Conservation (phyloP, 2,329 filamentous ascomycete genomes). For the Trichothecium roseum region DNA sequence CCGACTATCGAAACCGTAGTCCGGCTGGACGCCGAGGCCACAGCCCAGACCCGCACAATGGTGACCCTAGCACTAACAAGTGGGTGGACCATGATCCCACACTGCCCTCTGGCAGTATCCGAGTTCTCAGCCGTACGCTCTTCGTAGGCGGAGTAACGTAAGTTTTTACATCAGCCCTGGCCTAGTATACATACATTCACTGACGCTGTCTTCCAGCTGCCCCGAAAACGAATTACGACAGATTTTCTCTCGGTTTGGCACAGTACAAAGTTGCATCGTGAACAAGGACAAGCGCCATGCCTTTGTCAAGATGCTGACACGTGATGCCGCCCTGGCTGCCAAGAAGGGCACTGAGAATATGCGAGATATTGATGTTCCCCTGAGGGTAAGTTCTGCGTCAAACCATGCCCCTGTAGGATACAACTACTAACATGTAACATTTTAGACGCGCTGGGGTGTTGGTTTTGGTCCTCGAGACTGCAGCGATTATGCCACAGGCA, state of each 20-base stretch:
- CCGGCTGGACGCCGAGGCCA: slow-evolving; percentile 59
- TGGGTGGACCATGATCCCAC: slow-evolving; percentile 70
- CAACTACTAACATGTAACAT: slow-evolving; percentile 11
- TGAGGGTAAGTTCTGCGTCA: slow-evolving; percentile 47
- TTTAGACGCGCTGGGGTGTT: slow-evolving; percentile 94
- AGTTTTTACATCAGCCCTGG: slow-evolving; percentile 26
- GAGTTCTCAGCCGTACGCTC: slow-evolving; percentile 86
- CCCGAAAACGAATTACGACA: slow-evolving; percentile 72
- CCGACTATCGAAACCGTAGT: slow-evolving; percentile 81
- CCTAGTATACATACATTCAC: too few relatives aligned
- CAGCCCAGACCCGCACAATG: slow-evolving; percentile 45
- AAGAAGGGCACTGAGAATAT: slow-evolving; percentile 81
- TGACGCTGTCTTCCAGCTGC: slow-evolving; percentile 32
- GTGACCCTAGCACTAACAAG: slow-evolving; percentile 38
- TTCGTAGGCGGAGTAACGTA: slow-evolving; percentile 94
- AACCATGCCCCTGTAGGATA: background rate
- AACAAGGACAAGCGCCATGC: slow-evolving; percentile 97
- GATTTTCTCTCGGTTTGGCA: slow-evolving; percentile 73
- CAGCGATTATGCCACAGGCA: slow-evolving; percentile 85
- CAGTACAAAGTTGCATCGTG: slow-evolving; percentile 94
- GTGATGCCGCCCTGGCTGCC: slow-evolving; percentile 71
- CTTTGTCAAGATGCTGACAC: slow-evolving; percentile 96
- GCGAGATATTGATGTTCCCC: slow-evolving; percentile 60
- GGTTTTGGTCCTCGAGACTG: slow-evolving; percentile 95
- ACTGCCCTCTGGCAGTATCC: slow-evolving; percentile 69